A percentile compares a stretch with the other conserved stretches of the same genome.
Evolutionary conservation across 371 early-diverging fungal genomes (phyloP).

Genomic region (Saksenaea vasiformis): DNA sequence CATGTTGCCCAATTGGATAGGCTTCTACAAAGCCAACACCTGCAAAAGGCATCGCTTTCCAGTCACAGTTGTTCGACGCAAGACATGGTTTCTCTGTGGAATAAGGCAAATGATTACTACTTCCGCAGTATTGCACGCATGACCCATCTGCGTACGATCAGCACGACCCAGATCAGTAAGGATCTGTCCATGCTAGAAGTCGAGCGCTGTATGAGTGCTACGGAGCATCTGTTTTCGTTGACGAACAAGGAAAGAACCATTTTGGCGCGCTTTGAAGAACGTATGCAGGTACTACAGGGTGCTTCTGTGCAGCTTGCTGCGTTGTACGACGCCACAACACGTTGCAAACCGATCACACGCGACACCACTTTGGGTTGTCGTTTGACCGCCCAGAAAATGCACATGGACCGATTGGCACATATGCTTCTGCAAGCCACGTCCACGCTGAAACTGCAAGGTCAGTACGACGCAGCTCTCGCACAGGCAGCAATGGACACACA

Average conservation of each 20-base stretch:
- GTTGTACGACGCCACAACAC: slow-evolving; percentile 24
- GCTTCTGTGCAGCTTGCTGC: slow-evolving; percentile 34
- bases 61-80: slow-evolving; percentile 23
- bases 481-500: slow-evolving; percentile 13
- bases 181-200: slow-evolving; percentile 78
- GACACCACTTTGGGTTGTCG: slow-evolving; percentile 26
- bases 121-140: slow-evolving; percentile 72
- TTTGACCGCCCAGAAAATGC: slow-evolving; percentile 48
- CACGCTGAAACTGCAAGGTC: slow-evolving; percentile 25
- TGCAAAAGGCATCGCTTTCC: slow-evolving; percentile 26
- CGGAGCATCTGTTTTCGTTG: slow-evolving; percentile 71
- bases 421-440: slow-evolving; percentile 36
- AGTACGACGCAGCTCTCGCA: slow-evolving; percentile 9
- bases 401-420: slow-evolving; percentile 48
- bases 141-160: slow-evolving; percentile 62
- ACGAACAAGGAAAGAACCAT: slow-evolving; percentile 62
- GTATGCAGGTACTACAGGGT: slow-evolving; percentile 37
- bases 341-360: slow-evolving; percentile 11
- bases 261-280: slow-evolving; percentile 34
- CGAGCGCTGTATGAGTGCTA: slow-evolving; percentile 68
- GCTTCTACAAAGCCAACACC: slow-evolving; percentile 27
- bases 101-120: slow-evolving; percentile 72
- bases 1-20: slow-evolving; percentile 34
- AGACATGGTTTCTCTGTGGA: slow-evolving; percentile 51
- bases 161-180: slow-evolving; percentile 56